Evolutionary conservation across 2,329 filamentous ascomycete genomes (phyloP), one percentile per base, ranked within the genome.

Genomic region (Aspergillus versicolor): DNA sequence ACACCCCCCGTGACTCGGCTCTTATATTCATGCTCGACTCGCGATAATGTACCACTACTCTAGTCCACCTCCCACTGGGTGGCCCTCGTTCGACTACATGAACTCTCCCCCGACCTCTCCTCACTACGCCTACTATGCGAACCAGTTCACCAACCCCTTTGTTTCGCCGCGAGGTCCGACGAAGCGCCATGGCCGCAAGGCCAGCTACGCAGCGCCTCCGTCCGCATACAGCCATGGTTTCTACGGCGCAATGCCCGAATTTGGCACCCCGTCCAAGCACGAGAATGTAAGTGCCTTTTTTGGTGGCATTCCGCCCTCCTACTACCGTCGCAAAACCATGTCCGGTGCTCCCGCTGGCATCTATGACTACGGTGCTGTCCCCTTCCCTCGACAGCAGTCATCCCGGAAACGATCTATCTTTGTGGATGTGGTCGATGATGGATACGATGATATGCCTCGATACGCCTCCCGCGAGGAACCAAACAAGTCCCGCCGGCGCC

Each of bases 241-340:
- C 67, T 78, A 81, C 65, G 76, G 81, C 47, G 60, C 71, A 51
- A 73, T 73, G 65, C 75, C 75, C 68, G 73, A 80, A 73, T 73
- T 82, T 79, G 72, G 79, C 77, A 73, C 80, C 61, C 76, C 77
- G 75, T 78, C 82, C 70, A 78, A 77, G 71, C 80, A 82, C 74
- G 83, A 87, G 76, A 82, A 84, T 86, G 85, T 87, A 86, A 87
- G 85, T 87, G 81, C 79, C 80, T 81, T 77, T 76, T 73, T 70
- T 70, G 73, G 74, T 71, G 73, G 68, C 63, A 68, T 69, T 65
- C 65, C 55, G 55, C 46, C 55, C 22, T 51, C 69, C 70, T 41
- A 50, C 37, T 70, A 74, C 74, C 79, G 79, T 70, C 76, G 70
- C 65, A 76, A 76, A 69, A 80, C 81, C 68, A 79, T 79, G 70